Percentiles rank a stretch among this genome's conserved stretches.
Evolutionary conservation across 192 early-diverging fungal genomes (phyloP).

Genomic region (Umbelopsis ramanniana): DNA sequence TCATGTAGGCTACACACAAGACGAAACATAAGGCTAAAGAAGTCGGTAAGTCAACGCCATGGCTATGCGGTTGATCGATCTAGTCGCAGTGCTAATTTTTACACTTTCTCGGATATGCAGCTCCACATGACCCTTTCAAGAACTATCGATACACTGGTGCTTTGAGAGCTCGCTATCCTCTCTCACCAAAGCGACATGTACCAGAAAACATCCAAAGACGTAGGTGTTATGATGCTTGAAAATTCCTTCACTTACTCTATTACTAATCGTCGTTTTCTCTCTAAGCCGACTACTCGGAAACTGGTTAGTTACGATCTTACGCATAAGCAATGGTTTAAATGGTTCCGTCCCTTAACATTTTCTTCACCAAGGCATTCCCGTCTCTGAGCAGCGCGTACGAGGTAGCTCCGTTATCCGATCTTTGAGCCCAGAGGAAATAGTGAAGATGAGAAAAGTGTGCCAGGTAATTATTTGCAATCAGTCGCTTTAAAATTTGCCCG

Average conservation of each 20-base stretch:
- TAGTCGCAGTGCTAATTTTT: background rate
- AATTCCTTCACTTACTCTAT: background rate
- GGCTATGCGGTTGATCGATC: background rate
- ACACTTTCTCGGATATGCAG: background rate
- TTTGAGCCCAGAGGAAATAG: constrained; percentile 73
- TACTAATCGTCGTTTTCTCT: constrained; percentile 9
- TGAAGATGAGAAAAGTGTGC: constrained; percentile 80
- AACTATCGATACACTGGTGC: constrained; percentile 65
- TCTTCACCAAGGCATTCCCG: constrained; percentile 64
- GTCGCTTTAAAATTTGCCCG: background rate
- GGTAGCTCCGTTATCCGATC: constrained; percentile 71
- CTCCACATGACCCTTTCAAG: constrained; percentile 63
- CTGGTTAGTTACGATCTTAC: constrained; percentile 8
- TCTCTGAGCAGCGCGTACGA: constrained; percentile 74
- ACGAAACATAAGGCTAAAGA: constrained; percentile 12
- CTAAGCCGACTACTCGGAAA: constrained; percentile 34
- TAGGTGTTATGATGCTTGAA: background rate
- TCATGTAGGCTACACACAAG: background rate
- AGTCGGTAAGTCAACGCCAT: background rate
- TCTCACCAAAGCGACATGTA: constrained; percentile 69
- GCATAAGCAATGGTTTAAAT: no score
- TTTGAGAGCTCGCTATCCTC: constrained; percentile 75
- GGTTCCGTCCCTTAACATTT: background rate
- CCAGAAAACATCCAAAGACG: constrained; percentile 66
- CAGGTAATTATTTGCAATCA: constrained; percentile 46